Evolutionary conservation across 108 stramenopile species (phyloP).

Genomic region (Asterionellopsis glacialis): DNA sequence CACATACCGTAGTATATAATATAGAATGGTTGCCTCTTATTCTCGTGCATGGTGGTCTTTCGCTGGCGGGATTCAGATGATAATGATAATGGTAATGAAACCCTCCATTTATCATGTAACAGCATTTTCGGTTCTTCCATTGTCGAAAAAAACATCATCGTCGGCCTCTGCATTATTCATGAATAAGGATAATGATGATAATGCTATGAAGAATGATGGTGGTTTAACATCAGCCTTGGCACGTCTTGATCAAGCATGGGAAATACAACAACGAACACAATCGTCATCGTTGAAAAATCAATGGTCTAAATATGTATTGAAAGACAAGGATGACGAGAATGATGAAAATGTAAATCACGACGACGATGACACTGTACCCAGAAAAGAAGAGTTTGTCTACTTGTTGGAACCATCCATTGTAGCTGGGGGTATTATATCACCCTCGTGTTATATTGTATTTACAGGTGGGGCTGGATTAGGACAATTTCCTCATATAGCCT

Average conservation of each 20-base stretch:
- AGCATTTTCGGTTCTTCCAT: too few species aligned
- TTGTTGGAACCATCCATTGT: conserved; percentile 56
- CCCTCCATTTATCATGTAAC: too few species aligned
- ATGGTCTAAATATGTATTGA: conserved; percentile 55
- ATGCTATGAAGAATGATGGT: neutral
- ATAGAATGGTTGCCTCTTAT: too few species aligned
- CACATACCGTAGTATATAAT: too few species aligned
- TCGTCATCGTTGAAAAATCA: conserved; percentile 37
- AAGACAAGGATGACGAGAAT: conserved; percentile 25
- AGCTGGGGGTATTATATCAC: conserved; percentile 2
- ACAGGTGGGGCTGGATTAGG: conserved; percentile 79
- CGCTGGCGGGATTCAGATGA: too few species aligned
- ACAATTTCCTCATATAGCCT: conserved; percentile 78
- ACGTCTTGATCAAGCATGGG: conserved; percentile 64
- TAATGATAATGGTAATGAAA: too few species aligned
- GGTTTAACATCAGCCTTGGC: conserved; percentile 51
- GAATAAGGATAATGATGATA: too few species aligned
- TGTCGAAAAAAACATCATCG: too few species aligned
- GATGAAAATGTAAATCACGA: neutral
- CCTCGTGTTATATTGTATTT: conserved; percentile 77
- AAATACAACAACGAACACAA: conserved; percentile 33
- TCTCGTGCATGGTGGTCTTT: too few species aligned
- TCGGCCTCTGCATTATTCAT: too few species aligned
- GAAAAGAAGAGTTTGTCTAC: conserved; percentile 50
- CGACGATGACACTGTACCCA: neutral